Percentiles rank a stretch among this genome's conserved stretches.
These are phyloP conservation scores for Lentinus brumalis DNA, from an alignment of 768 basidiomycete species.

Conservation along the genomic window DNA sequence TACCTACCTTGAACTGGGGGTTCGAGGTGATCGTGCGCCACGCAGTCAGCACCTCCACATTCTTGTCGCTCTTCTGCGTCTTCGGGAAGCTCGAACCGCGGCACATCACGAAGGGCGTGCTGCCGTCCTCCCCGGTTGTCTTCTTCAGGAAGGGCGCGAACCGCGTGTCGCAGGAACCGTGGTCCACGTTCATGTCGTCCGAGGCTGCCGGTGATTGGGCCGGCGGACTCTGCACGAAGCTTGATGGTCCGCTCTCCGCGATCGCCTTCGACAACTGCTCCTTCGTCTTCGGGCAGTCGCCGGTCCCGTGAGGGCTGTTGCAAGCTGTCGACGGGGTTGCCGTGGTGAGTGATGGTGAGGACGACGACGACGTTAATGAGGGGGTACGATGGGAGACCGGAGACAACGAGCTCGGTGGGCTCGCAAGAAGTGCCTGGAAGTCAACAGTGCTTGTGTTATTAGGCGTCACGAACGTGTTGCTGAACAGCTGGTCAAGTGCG, in stretches of 20 bases:
- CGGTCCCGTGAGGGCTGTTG: constrained; percentile 27
- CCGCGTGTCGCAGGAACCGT: constrained; percentile 26
- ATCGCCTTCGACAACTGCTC: constrained; percentile 55
- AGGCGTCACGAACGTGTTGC: constrained; percentile 37
- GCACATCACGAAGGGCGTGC: constrained; percentile 57
- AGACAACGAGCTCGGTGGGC: constrained; percentile 41
- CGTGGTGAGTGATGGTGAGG: constrained; percentile 17
- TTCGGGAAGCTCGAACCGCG: constrained; percentile 67
- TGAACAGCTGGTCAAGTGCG: constrained; percentile 50
- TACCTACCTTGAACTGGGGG: constrained; percentile 73
- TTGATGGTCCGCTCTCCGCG: constrained; percentile 55
- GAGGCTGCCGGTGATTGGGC: constrained; percentile 3
- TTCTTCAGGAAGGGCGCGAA: constrained; percentile 35
- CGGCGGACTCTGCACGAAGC: constrained; percentile 44
- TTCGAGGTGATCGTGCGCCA: constrained; percentile 77
- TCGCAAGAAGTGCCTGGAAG: constrained; percentile 38
- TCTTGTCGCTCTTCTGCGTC: constrained; percentile 68
- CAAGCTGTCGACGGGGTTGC: constrained; percentile 21
- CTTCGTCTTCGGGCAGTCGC: constrained; percentile 56
- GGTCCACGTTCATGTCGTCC: constrained; percentile 1
- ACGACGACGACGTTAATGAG: constrained; percentile 18
- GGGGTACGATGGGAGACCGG: constrained; percentile 52
- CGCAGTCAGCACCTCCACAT: constrained; percentile 76
- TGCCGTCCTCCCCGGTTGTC: constrained; percentile 39
- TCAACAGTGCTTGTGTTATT: constrained; percentile 34